A percentile compares a stretch with the other conserved stretches of the same genome.
Conservation (phyloP, 345 rosid species). For the Citrus cavaleriei region DNA sequence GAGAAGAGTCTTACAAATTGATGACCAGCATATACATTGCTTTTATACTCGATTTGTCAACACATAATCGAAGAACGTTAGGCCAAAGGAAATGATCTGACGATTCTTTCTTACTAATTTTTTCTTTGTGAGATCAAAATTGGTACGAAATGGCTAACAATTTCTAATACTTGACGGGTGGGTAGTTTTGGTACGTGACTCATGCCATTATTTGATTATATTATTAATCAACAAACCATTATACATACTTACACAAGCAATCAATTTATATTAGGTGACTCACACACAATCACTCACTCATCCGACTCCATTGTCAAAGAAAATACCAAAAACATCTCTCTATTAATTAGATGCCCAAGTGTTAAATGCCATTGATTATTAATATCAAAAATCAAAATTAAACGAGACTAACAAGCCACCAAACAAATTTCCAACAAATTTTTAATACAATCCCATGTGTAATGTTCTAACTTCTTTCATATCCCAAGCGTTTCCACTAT, state of each 20-base stretch:
- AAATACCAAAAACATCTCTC: not conserved
- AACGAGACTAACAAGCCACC: not conserved
- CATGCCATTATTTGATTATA: conserved; percentile 12
- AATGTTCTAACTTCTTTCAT: not conserved
- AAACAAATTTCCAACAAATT: not conserved
- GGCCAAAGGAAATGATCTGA: not conserved
- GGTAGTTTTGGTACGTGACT: not conserved
- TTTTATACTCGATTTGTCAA: not conserved
- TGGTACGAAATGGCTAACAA: not conserved
- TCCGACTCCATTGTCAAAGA: not conserved
- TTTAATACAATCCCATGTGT: not conserved
- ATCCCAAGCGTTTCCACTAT: no score
- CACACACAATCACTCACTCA: not conserved
- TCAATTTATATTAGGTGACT: conserved; percentile 12
- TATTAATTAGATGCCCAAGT: not conserved
- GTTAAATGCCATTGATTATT: not conserved
- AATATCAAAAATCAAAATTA: not conserved
- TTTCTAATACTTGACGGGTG: not conserved
- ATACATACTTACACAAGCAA: conserved; percentile 18
- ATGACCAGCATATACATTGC: not conserved
- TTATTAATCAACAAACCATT: not conserved
- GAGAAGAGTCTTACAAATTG: not conserved
- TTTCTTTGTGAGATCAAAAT: not conserved
- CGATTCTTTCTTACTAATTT: not conserved
- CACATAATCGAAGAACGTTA: not conserved